Percentiles rank a stretch among this genome's conserved stretches.
Evolutionary conservation across 1,284 basidiomycete genomes (phyloP).

Genomic region (Kwoniella shivajii): DNA sequence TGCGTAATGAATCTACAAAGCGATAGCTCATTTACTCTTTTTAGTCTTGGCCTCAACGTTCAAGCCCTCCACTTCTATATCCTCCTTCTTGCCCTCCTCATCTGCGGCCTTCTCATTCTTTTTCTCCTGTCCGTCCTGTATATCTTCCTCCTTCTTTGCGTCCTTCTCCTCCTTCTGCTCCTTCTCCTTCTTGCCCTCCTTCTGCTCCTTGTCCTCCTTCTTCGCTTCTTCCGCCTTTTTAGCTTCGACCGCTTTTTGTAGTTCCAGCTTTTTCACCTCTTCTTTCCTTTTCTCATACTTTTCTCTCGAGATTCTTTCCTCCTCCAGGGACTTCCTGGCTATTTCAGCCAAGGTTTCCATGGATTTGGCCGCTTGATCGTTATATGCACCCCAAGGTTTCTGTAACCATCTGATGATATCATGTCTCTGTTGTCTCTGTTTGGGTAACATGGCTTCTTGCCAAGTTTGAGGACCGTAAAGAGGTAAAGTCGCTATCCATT

Average conservation of each 20-base stretch:
- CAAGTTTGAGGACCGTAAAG: constrained; percentile 30
- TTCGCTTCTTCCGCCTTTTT: constrained; percentile 8
- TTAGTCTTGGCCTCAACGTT: too few species aligned
- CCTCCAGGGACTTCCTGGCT: constrained; percentile 22
- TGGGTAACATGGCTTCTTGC: constrained; percentile 24
- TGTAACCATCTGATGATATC: constrained; percentile 35
- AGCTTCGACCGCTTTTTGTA: background rate
- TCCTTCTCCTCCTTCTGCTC: constrained; percentile 1
- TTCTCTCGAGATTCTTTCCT: constrained; percentile 7
- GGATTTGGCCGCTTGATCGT: constrained; percentile 30
- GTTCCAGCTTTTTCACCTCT: constrained; percentile 9
- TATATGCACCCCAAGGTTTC: constrained; percentile 36
- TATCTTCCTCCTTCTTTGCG: constrained; percentile 4
- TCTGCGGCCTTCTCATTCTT: constrained; percentile 1
- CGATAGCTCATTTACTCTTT: too few species aligned
- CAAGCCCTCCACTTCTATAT: too few species aligned
- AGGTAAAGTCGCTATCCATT: constrained; percentile 28
- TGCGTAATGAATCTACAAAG: too few species aligned
- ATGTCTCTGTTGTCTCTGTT: constrained; percentile 37
- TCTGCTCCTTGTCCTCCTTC: constrained; percentile 4
- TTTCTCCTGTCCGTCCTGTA: constrained; percentile 3
- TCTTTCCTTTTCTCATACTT: constrained; percentile 8
- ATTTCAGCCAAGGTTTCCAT: constrained; percentile 24
- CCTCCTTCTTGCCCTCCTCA: background rate
- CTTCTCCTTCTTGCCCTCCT: constrained; percentile 3